Percentiles rank a stretch among this genome's conserved stretches.
Evolutionary conservation across 225 moss, liverwort and hornwort genomes (phyloP).

Genomic region (Pseudoscleropodium purum): DNA sequence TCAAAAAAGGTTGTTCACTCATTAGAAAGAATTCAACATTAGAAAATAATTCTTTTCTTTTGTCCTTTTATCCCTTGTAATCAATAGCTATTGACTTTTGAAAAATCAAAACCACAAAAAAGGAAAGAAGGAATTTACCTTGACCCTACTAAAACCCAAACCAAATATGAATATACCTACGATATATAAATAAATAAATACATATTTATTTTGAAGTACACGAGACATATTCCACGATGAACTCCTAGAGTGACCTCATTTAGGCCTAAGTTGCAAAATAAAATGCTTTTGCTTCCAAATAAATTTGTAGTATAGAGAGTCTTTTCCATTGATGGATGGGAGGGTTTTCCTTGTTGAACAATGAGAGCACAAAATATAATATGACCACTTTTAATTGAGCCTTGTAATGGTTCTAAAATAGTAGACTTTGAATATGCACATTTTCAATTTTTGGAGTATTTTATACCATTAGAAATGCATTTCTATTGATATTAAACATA

Average conservation of each 20-base stretch:
- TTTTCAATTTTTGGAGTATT: background rate
- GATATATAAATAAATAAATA: too few species aligned
- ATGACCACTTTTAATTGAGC: background rate
- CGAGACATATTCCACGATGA: too few species aligned
- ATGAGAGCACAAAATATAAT: too few species aligned
- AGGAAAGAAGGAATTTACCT: fast-evolving
- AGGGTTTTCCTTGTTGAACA: fast-evolving
- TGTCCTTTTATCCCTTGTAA: background rate
- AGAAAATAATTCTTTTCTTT: fast-evolving
- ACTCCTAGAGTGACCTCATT: background rate
- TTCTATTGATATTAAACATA: background rate
- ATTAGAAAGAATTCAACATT: background rate
- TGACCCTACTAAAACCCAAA: background rate
- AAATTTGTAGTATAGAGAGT: background rate
- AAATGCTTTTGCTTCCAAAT: background rate
- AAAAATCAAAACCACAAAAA: background rate
- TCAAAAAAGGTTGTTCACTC: background rate
- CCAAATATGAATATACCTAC: too few species aligned
- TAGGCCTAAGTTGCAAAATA: background rate
- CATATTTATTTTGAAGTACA: too few species aligned
- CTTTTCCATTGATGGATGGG: background rate
- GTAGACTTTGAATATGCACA: background rate
- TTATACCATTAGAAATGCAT: background rate
- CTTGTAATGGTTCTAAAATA: background rate
- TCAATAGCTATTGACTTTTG: background rate